Conservation (phyloP, 106 monocot species). For the Posidonia australis region DNA sequence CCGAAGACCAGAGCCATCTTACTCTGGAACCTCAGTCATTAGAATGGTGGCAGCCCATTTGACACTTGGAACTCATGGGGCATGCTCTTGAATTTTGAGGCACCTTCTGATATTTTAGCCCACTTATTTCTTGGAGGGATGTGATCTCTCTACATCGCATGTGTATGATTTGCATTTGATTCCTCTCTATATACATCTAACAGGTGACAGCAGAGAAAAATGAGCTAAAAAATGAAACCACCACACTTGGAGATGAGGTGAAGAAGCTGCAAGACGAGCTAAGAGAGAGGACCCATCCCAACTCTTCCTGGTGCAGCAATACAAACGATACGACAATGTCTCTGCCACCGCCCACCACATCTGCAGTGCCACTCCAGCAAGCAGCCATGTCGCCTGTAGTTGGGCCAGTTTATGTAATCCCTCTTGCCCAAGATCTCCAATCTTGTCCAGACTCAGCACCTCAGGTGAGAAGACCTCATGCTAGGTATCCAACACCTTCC, state of each 20-base stretch:
- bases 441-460: conserved; percentile 2
- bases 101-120: no score
- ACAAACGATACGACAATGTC: conserved; percentile 6
- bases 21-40: no score
- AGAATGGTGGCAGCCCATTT: no score
- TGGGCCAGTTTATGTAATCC: conserved; percentile 17
- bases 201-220: conserved; percentile 67
- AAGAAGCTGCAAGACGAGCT: conserved; percentile 44
- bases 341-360: conserved; percentile 2
- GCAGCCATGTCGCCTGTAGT: conserved; percentile 10
- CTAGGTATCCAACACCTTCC: conserved; percentile 41
- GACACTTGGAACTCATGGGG: no score
- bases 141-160: no score
- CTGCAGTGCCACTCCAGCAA: conserved; percentile 8
- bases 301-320: conserved; percentile 13
- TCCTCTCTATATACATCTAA: background rate
- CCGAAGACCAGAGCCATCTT: no score
- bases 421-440: conserved; percentile 28
- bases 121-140: no score
- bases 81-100: no score
- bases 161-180: no score
- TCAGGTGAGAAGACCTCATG: conserved; percentile 36
- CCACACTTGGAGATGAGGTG: conserved; percentile 39
- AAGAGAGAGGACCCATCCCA: conserved; percentile 13
- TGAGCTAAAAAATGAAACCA: conserved; percentile 61